These are phyloP conservation scores for Rhizomucor miehei DNA, from an alignment of 371 early-diverging fungal species.

Conservation along the genomic window DNA sequence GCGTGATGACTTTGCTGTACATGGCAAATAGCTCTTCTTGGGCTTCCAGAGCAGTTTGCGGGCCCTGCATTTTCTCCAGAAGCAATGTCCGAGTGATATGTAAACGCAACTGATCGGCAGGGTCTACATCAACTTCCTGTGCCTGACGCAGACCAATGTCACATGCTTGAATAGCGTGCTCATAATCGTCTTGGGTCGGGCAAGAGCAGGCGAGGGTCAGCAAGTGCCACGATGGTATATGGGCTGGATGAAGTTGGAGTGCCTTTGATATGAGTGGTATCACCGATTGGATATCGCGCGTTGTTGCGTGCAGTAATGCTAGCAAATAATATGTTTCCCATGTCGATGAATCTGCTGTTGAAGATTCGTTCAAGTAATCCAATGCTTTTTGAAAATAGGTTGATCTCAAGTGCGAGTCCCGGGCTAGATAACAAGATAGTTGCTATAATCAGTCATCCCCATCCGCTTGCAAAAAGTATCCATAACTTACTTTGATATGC, in stretches of 20 bases:
- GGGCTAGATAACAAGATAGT: background rate
- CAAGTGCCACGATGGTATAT: conserved; percentile 83
- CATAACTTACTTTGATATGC: conserved; percentile 1
- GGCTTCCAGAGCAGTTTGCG: conserved; percentile 47
- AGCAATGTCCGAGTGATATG: conserved; percentile 21
- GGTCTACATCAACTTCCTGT: conserved; percentile 18
- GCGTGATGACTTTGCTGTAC: conserved; percentile 43
- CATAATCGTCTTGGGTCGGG: conserved; percentile 66
- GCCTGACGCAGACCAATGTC: conserved; percentile 3
- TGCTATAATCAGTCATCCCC: background rate
- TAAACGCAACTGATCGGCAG: conserved; percentile 22
- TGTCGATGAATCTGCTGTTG: background rate
- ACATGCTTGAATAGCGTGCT: conserved; percentile 61
- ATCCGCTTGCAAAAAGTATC: background rate
- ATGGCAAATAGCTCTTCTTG: conserved; percentile 59
- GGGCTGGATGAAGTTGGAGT: conserved; percentile 54
- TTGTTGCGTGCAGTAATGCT: conserved; percentile 75
- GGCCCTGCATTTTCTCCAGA: conserved; percentile 37
- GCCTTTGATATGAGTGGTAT: conserved; percentile 56
- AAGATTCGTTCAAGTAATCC: background rate
- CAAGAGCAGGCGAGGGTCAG: conserved; percentile 74
- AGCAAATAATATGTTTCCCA: conserved; percentile 71
- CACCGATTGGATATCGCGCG: conserved; percentile 70
- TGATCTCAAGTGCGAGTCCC: background rate
- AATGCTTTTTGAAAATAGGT: background rate